Evolutionary conservation across 129 eudicot genomes (phyloP).

Genomic region (Lonicera japonica): DNA sequence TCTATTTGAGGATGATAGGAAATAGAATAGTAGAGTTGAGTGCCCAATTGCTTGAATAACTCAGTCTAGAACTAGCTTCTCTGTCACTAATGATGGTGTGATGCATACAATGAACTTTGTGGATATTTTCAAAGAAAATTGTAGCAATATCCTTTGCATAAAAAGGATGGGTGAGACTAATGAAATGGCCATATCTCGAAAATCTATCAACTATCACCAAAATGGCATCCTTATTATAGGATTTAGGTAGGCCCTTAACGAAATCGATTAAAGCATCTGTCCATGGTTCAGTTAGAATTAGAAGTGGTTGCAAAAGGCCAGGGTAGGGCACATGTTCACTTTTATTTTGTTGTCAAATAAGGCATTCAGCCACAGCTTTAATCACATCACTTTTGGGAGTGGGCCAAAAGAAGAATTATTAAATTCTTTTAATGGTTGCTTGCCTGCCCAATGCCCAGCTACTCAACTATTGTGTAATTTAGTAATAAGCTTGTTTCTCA

Average conservation of each 20-base stretch:
- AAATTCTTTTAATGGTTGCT: background rate
- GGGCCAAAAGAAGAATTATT: background rate
- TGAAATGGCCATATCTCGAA: no score
- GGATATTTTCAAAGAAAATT: background rate
- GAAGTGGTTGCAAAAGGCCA: constrained; percentile 10
- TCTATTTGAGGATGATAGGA: no score
- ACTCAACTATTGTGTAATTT: no score
- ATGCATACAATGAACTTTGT: background rate
- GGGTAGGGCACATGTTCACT: background rate
- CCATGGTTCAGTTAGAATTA: background rate
- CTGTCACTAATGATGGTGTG: no score
- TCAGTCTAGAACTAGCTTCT: no score
- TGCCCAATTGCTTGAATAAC: no score
- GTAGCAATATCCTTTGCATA: background rate
- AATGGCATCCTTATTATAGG: background rate
- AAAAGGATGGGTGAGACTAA: background rate
- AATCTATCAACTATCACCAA: constrained; percentile 8
- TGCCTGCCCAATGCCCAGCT: background rate
- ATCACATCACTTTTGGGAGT: background rate
- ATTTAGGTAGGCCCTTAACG: background rate
- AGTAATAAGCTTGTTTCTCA: no score
- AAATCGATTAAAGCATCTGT: constrained; percentile 3
- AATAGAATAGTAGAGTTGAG: no score
- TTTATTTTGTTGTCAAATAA: background rate
- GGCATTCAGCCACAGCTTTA: background rate